Base-by-base conservation (phyloP, 345 rosid species). In the Citrus australasica region DNA sequence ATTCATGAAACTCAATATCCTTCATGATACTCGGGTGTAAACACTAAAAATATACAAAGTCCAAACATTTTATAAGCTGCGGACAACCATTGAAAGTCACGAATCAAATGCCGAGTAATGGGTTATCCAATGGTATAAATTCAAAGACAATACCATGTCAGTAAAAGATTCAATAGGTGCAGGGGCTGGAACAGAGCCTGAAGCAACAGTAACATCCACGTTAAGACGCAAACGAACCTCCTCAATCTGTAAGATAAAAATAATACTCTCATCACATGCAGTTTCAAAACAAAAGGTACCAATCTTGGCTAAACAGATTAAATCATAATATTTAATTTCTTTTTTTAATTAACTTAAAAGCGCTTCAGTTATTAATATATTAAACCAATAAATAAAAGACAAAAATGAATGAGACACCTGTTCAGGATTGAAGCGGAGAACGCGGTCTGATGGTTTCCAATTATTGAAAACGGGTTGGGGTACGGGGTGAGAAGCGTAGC, bases 381-480 rank as follows among this genome's bases (percentile, higher is more conserved):
- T 46, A 46, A 46, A 46, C 16, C 14, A 46, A 13, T 35, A 42
- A 46, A 11, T 13, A 46, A 42, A 11, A 13, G 46, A 40, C 5
- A 46, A 46, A 46, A 46, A 46, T 46, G 5, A 46, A 46, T 46
- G 51, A 62, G n/a, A 48, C 27, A 82, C 87, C 82, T 80, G 83
- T 19, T 71, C 69, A 17, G 80, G 66, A 17, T 28, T 71, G 75
- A 85, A 70, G 80, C 87, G 83, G 66, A 82, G 83, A 37, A 85
- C 83, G 82, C 87, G 87, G 64, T 85, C 83, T 42, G 87, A 80
- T 38, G 87, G 87, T 19, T 55, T 82, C 87, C 87, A 85, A 60
- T n/a, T 65, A 53, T 78, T 71, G 40, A 68, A 75, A 51, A 85
- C 84, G 25, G 83, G 78, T 17, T 82, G 78, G 19, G 85, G 83